Percentiles rank a stretch among this genome's conserved stretches.
phyloP scores from a whole-genome alignment of 495 filamentous ascomycete species.

The Neurospora sp. region DNA sequence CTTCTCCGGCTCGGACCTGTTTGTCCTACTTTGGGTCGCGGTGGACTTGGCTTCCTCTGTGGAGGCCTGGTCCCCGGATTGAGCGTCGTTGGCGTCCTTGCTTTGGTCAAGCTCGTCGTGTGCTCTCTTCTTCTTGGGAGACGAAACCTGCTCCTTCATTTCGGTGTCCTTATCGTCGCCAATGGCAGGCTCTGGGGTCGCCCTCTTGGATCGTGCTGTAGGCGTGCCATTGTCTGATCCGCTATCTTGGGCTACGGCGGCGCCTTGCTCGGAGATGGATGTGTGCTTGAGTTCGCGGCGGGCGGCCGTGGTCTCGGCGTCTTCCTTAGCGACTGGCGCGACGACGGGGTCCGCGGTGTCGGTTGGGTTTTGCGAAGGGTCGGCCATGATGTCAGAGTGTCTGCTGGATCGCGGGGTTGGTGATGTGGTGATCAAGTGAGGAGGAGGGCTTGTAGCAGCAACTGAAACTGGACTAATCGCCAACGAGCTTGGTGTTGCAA shows the following conservation, averaged over 20 bases:
- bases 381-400: slow-evolving; percentile 25
- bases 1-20: slow-evolving; percentile 44
- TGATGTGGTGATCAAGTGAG: slow-evolving; percentile 1
- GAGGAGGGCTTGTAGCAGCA: neutral
- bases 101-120: slow-evolving; percentile 40
- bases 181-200: slow-evolving; percentile 24
- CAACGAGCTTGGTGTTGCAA: neutral
- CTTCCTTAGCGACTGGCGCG: slow-evolving; percentile 26
- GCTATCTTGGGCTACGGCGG: slow-evolving; percentile 16
- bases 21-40: slow-evolving; percentile 25
- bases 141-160: slow-evolving; percentile 36
- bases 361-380: slow-evolving; percentile 21
- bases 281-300: slow-evolving; percentile 46
- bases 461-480: neutral
- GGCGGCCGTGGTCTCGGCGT: slow-evolving; percentile 44
- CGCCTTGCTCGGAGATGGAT: slow-evolving; percentile 30
- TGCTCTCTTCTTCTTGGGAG: slow-evolving; percentile 49
- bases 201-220: neutral
- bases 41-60: slow-evolving; percentile 19
- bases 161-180: slow-evolving; percentile 22
- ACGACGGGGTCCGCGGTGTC: slow-evolving; percentile 21
- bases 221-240: neutral
- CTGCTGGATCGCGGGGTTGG: neutral
- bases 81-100: slow-evolving; percentile 19
- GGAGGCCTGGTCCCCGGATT: slow-evolving; percentile 25